Evolutionary conservation across 192 early-diverging fungal species (phyloP).

Genomic region (Spizellomyces punctatus): DNA sequence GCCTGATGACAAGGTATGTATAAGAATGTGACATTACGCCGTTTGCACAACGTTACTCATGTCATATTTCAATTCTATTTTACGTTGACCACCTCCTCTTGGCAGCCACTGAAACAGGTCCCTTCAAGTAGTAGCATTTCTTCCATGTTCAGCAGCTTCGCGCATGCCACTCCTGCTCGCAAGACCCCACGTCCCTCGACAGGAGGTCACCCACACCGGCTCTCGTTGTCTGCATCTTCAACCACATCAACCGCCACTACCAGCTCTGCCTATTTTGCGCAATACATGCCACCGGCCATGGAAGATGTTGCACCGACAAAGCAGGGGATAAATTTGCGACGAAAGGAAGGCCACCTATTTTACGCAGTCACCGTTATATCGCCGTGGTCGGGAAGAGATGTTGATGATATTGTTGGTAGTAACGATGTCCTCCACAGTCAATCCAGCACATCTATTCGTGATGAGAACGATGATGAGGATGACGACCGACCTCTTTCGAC

Average conservation of each 20-base stretch:
- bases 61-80: no score
- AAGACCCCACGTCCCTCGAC: background rate
- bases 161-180: slow-evolving; percentile 12
- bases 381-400: slow-evolving; percentile 9
- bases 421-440: background rate
- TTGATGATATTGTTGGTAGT: slow-evolving; percentile 2
- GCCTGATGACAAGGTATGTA: slow-evolving; percentile 7
- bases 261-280: slow-evolving; percentile 18
- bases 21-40: background rate
- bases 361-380: slow-evolving; percentile 17
- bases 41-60: background rate
- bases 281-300: slow-evolving; percentile 2
- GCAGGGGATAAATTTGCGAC: slow-evolving; percentile 17
- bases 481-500: background rate
- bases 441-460: background rate
- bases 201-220: background rate
- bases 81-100: background rate
- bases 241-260: slow-evolving; percentile 22
- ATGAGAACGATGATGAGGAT: background rate
- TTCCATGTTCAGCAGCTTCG: slow-evolving; percentile 34
- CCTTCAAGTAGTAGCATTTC: slow-evolving; percentile 22
- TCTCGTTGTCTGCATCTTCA: slow-evolving; percentile 25
- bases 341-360: slow-evolving; percentile 34
- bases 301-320: background rate
- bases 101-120: background rate